A percentile compares a stretch with the other conserved stretches of the same genome.
These are phyloP conservation scores for Tetrahymena borealis DNA, from an alignment of 73 alveolate genomes.

Conservation along the genomic window DNA sequence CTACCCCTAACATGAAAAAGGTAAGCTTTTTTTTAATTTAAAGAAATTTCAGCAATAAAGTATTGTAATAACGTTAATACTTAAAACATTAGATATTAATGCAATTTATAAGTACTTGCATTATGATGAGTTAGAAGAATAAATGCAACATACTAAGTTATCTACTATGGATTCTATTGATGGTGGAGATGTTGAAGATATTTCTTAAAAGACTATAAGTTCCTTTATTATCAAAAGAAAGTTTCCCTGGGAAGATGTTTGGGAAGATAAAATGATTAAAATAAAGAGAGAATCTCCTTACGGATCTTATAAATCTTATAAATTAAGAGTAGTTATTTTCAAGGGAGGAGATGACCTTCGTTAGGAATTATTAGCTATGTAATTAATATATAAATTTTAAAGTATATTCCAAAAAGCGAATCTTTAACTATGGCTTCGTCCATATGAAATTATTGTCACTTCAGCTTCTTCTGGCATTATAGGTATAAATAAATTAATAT, in stretches of 20 bases:
- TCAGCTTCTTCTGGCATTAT: slow-evolving; percentile 75
- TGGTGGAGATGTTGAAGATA: not conserved
- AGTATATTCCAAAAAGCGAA: slow-evolving; percentile 61
- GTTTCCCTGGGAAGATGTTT: slow-evolving; percentile 35
- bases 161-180: not conserved
- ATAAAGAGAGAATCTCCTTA: slow-evolving; percentile 44
- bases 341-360: slow-evolving; percentile 85
- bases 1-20: not conserved
- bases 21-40: not conserved
- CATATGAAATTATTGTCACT: slow-evolving; percentile 75
- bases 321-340: slow-evolving; percentile 64
- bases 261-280: slow-evolving; percentile 36
- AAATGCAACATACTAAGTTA: not conserved
- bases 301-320: slow-evolving; percentile 59
- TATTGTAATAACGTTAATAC: not conserved
- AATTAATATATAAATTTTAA: slow-evolving; percentile 65
- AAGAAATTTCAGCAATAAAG: not conserved
- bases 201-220: not conserved
- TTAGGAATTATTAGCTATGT: slow-evolving; percentile 82
- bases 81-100: not conserved
- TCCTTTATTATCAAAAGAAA: not conserved
- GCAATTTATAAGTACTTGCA: not conserved
- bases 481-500: not conserved
- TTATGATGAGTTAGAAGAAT: not conserved
- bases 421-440: slow-evolving; percentile 60